Evolutionary conservation across 2,329 filamentous ascomycete genomes (phyloP), one percentile per base, ranked within the genome.

Genomic region (Didymella lethalis): DNA sequence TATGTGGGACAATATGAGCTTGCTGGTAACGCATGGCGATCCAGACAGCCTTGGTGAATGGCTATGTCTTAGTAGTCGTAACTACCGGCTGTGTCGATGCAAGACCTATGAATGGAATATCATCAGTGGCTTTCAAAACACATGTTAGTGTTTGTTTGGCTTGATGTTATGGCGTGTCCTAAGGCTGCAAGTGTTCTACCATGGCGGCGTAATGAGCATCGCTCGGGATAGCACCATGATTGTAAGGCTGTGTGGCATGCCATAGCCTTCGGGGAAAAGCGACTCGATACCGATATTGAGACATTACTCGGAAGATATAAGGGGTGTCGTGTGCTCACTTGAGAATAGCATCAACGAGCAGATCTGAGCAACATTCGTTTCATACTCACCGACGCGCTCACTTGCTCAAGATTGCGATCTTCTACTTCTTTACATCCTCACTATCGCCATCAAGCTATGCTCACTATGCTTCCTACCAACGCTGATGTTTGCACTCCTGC

Each of bases 21-120:
- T 59, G 45, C 32, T 58, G 28, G 18, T 14, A 49, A 48, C 44
- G 32, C 46, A 57, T 43, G 45, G 61, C 45, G 23, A 32, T 47
- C 46, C 36, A 57, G 45, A 48, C 34, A 48, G 2, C n/a, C 48
- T 54, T 63, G 45, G 57, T 52, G 23, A 20, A 49, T 53, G 61
- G 58, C 61, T 60, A 51, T 56, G 32, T 62, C 47, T 52, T 28
- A 54, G 61, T 59, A 48, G 60, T 68, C 65, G 66, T 65, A 64
- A 66, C 48, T 18, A 49, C 31, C 50, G 66, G 67, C 66, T 65
- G 61, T 69, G 66, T 61, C 44, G 28, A 52, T 14, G 51, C 34
- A 40, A 41, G 31, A 28, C n/a, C 26, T 48, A 41, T 54, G 16
- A 18, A 50, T 57, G 31, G 40, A 43, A 44, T 16, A 41, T 18